phyloP scores from a whole-genome alignment of 139 green algal genomes.

The Picochlorum costavermella region DNA sequence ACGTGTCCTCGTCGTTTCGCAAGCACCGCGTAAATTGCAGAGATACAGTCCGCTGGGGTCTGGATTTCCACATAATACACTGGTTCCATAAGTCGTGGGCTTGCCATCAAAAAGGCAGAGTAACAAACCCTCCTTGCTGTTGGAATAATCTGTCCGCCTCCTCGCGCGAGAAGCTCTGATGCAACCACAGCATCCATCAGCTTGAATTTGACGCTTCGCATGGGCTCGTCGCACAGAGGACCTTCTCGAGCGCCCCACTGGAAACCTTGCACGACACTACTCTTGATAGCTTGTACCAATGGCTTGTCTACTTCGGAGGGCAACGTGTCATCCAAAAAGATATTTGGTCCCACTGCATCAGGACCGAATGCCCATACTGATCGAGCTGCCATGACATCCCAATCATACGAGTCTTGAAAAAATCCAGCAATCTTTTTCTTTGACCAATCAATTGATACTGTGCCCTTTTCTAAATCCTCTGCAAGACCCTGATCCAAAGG shows the following conservation, averaged over 20 bases:
- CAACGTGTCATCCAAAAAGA: conserved; percentile 93
- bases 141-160: conserved; percentile 86
- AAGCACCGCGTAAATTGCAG: conserved; percentile 93
- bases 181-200: conserved; percentile 59
- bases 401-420: conserved; percentile 88
- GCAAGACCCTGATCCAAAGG: conserved; percentile 85
- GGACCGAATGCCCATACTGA: conserved; percentile 96
- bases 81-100: conserved; percentile 95
- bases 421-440: conserved; percentile 59
- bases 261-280: conserved; percentile 90
- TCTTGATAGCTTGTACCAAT: conserved; percentile 69
- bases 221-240: conserved; percentile 95
- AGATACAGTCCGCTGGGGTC: conserved; percentile 85
- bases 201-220: conserved; percentile 97
- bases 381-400: conserved; percentile 85
- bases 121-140: conserved; percentile 78
- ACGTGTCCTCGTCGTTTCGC: conserved; percentile 91
- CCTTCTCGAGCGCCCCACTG: conserved; percentile 94
- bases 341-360: conserved; percentile 77
- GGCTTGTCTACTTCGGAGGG: conserved; percentile 85
- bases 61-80: conserved; percentile 66
- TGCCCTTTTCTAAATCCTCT: conserved; percentile 83
- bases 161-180: conserved; percentile 64
- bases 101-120: conserved; percentile 94
- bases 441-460: conserved; percentile 56